Base-by-base conservation (phyloP, 2,329 filamentous ascomycete genomes). In the Moelleriella libera region DNA sequence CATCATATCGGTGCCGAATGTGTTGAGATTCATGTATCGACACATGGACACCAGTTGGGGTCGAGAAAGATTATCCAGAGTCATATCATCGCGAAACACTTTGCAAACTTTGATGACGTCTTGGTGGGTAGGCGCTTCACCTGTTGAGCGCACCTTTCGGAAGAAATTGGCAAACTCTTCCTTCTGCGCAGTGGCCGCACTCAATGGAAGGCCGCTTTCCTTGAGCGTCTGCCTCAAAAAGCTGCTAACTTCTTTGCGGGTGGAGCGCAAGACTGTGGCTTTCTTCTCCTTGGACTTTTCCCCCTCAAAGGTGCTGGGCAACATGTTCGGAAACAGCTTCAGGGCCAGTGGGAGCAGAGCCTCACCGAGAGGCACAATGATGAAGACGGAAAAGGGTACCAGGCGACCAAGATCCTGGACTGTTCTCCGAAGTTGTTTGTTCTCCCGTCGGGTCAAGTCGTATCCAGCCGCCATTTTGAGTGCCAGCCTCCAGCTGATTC, bases 31-130 rank as follows among this genome's bases (percentile, higher is more conserved):
- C 83, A 98, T 89, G 72, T 98, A 98, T 51, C 87, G 84, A 75
- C 92, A 97, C 77, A 97, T 98, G 48, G 85, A 94, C 31, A 98
- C 90, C 46, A 98, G 74, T 68, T 98, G 92, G 12, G 92, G 92
- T 52, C 92, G 79, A 14, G 89, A 96, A 54, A 98, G 71, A 68
- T 98, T 98, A 78, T 98, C 92, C 32, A 98, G 75, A 0, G 92
- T 98, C 58, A 98, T 64, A 64, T 98, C 92, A 62, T 98, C 92
- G 65, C 92, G 94, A 79, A 98, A 98, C 54, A 94, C 85, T 75
- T 96, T 94, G 80, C 92, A 97, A 53, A 98, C 90, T 68, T 92
- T 95, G 73, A 98, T 94, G 53, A 98, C 88, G 61, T 98, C 92
- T 54, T 89, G 78, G 47, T 82, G 78, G 5, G 86, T 92, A 1